A percentile compares a stretch with the other conserved stretches of the same genome.
These are phyloP conservation scores for Arabis hirsuta DNA, from an alignment of 345 rosid genomes.

Conservation along the genomic window DNA sequence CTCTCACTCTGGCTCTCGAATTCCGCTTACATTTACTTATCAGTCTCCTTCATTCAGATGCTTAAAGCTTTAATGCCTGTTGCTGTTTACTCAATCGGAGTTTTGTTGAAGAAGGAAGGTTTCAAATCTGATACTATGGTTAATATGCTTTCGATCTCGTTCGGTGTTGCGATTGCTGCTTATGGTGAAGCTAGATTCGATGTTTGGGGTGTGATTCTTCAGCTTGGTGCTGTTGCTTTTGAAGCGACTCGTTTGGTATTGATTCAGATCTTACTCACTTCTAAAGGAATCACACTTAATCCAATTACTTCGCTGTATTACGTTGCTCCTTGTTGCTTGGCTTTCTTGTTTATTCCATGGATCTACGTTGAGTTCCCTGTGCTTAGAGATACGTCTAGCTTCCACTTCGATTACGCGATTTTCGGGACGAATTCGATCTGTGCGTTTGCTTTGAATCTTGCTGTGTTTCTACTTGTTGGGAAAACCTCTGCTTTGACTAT, in stretches of 20 bases:
- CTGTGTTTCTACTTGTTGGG: constrained; percentile 93
- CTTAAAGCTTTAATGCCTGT: constrained; percentile 96
- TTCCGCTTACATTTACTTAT: constrained; percentile 91
- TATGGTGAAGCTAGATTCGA: constrained; percentile 96
- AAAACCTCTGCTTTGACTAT: constrained; percentile 96
- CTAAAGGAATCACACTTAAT: constrained; percentile 82
- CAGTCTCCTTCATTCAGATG: constrained; percentile 97
- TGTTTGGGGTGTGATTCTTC: constrained; percentile 78
- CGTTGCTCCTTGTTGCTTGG: constrained; percentile 89
- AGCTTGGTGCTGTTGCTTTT: constrained; percentile 93
- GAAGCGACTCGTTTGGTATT: constrained; percentile 92
- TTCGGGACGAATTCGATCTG: constrained; percentile 91
- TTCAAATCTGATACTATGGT: constrained; percentile 77
- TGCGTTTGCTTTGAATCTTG: constrained; percentile 89
- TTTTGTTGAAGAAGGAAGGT: constrained; percentile 61
- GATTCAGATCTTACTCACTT: constrained; percentile 89
- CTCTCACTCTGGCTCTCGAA: constrained; percentile 91
- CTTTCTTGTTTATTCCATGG: constrained; percentile 85
- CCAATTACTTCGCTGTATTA: constrained; percentile 87
- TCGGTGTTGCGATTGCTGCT: constrained; percentile 91
- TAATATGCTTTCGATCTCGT: constrained; percentile 89
- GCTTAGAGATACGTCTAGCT: constrained; percentile 76
- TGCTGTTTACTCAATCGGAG: constrained; percentile 93
- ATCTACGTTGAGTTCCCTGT: constrained; percentile 84
- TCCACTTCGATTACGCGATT: constrained; percentile 82